phyloP scores from a whole-genome alignment of 2,329 filamentous ascomycete genomes.

The Hypoxylon sp. region DNA sequence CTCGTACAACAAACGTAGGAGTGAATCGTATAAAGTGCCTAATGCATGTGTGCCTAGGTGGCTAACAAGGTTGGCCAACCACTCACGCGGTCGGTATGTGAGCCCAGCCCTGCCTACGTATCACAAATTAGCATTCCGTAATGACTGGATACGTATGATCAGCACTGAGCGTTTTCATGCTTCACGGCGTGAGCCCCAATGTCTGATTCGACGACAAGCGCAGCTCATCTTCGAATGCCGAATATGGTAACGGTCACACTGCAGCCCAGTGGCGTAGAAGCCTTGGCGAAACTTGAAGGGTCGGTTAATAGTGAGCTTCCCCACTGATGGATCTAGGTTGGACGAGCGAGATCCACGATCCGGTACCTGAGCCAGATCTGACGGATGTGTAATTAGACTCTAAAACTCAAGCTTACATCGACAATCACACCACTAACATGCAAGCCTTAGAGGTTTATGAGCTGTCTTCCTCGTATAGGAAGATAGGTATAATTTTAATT shows the following conservation, averaged over 20 bases:
- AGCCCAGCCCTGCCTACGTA: constrained; percentile 23
- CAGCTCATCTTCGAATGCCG: constrained; percentile 21
- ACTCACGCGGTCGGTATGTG: constrained; percentile 12
- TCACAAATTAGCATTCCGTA: constrained; percentile 22
- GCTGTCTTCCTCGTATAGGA: constrained; percentile 3
- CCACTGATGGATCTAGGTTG: constrained; percentile 32
- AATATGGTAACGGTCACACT: constrained; percentile 23
- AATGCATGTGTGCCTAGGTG: constrained; percentile 31
- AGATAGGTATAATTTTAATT: background rate
- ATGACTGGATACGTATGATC: constrained; percentile 15
- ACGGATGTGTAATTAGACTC: constrained; percentile 10
- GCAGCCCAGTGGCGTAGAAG: constrained; percentile 19
- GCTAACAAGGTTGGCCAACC: constrained; percentile 25
- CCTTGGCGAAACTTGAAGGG: constrained; percentile 28
- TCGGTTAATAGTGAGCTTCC: constrained; percentile 21
- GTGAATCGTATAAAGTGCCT: constrained; percentile 2
- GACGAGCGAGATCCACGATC: constrained; percentile 33
- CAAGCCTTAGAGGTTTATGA: background rate
- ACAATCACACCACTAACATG: constrained; percentile 23
- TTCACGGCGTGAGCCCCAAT: constrained; percentile 34
- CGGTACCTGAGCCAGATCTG: constrained; percentile 38
- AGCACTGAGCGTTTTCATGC: constrained; percentile 9
- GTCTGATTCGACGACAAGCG: constrained; percentile 37
- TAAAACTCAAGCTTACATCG: constrained; percentile 12
- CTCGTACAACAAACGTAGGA: background rate